Conservation (phyloP, 2,329 filamentous ascomycete species). For the Didymella arachidicola region DNA sequence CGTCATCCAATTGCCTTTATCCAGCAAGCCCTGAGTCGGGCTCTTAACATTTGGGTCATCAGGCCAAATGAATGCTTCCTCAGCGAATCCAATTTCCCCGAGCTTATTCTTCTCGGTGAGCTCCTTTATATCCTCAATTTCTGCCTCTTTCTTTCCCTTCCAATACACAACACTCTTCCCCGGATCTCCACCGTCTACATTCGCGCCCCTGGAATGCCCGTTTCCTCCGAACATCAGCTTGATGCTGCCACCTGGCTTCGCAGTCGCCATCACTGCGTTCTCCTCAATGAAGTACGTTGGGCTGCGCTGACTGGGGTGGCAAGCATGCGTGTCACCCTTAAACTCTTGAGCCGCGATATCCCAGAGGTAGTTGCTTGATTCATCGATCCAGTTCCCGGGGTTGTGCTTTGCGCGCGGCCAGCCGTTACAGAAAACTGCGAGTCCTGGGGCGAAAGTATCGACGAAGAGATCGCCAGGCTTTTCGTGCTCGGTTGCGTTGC, state of each 20-base stretch:
- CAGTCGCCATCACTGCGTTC: constrained; percentile 32
- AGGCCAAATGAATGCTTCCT: constrained; percentile 33
- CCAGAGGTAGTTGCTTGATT: constrained; percentile 32
- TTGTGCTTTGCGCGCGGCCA: constrained; percentile 35
- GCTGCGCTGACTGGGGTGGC: constrained; percentile 28
- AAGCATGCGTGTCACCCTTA: constrained; percentile 25
- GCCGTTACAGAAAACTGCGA: constrained; percentile 32
- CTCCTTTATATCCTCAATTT: constrained; percentile 34
- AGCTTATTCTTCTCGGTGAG: constrained; percentile 29
- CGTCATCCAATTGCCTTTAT: constrained; percentile 41
- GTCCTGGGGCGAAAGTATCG: constrained; percentile 28
- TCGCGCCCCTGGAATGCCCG: constrained; percentile 35
- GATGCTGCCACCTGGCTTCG: constrained; percentile 25
- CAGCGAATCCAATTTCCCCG: constrained; percentile 32
- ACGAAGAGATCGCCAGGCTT: constrained; percentile 16
- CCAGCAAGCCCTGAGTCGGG: constrained; percentile 29
- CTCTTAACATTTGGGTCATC: constrained; percentile 25
- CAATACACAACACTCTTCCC: constrained; percentile 27
- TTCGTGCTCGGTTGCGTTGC: constrained; percentile 24
- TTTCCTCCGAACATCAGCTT: constrained; percentile 41
- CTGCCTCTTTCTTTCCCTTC: constrained; percentile 28
- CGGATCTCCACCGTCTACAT: constrained; percentile 27
- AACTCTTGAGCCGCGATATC: constrained; percentile 6
- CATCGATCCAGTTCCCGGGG: constrained; percentile 36
- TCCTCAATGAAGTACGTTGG: constrained; percentile 21